Evolutionary conservation across 305 asterid genomes (phyloP), one percentile per base, ranked within the genome.

Genomic region (Salvia sclarea): DNA sequence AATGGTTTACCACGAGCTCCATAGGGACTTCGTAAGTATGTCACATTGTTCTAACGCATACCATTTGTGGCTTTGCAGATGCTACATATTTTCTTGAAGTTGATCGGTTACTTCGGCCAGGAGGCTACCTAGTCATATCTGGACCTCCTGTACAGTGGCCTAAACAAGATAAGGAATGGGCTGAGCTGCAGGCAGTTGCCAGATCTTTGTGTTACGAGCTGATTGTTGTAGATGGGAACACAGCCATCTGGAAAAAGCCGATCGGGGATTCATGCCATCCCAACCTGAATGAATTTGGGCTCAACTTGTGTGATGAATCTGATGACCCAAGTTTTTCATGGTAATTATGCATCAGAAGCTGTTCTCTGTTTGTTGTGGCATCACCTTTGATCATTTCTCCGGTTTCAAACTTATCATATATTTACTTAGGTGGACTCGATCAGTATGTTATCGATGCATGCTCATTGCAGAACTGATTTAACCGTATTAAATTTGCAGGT

Each of bases 81-180:
- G 95, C 99, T 5, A 85, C 98, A 3, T 95, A 95, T 79, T 95
- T 95, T 80, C 86, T 95, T 59, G 99, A 95, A 85, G 98, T 95
- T 63, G 98, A 95, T 80, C 81, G 98, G 69, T 75, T 95, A 73
- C 99, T 95, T 66, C 90, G 98, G 58, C 98, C 99, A 4, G 99
- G 99, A 64, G 98, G 98, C 66, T 88, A 87, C 81, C 80, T 95
- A 55, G 98, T 92, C 56, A 91, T 95, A 45, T 95, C 98, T 44
- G 98, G 99, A 2, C 98, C 97, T 48, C 99, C 99, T 10, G 98
- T 95, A 14, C 96, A 86, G 82, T 91, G 99, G 99, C 55, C 90
- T 59, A 89, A 91, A 79, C 96, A 80, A 69, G 99, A 95, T 63
- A 91, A 88, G 77, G 99, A 91, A 77, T 95, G 99, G 99, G 92